These are phyloP conservation scores for Hexamita inflata DNA, from an alignment of 208 protist genomes.

Conservation along the genomic window DNA sequence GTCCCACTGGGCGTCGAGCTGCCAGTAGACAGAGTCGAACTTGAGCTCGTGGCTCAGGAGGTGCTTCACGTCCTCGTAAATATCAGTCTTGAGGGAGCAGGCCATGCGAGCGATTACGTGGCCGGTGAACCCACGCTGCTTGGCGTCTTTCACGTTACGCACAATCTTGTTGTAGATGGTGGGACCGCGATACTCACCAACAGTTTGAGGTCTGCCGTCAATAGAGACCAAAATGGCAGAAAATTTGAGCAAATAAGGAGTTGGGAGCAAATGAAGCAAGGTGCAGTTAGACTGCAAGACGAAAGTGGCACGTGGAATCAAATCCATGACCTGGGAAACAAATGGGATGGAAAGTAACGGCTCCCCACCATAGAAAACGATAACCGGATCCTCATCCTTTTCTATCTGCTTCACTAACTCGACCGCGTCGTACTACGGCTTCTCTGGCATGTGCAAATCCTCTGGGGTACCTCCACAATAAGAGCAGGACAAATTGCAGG, in stretches of 20 bases:
- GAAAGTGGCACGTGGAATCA: conserved; percentile 27
- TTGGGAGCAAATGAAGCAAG: conserved; percentile 30
- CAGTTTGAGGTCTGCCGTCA: conserved; percentile 32
- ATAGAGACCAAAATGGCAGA: conserved; percentile 36
- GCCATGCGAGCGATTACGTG: conserved; percentile 38
- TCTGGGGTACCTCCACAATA: conserved; percentile 37
- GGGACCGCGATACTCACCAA: conserved; percentile 30
- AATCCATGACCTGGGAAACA: conserved; percentile 27
- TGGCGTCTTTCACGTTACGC: conserved; percentile 26
- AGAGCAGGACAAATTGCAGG: conserved; percentile 33
- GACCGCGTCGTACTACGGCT: not conserved
- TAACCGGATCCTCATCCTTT: conserved; percentile 8
- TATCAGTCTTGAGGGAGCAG: conserved; percentile 30
- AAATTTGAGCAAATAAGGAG: conserved; percentile 29
- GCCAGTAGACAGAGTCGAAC: conserved; percentile 37
- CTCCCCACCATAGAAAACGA: conserved; percentile 46
- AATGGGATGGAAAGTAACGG: conserved; percentile 31
- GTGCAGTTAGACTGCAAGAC: conserved; percentile 42
- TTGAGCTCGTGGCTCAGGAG: not conserved
- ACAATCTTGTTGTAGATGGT: conserved; percentile 29
- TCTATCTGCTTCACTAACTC: not conserved
- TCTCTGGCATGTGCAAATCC: conserved; percentile 33
- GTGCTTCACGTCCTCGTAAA: conserved; percentile 37
- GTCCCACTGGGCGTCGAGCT: conserved; percentile 41
- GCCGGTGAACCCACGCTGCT: conserved; percentile 13